These are phyloP conservation scores for Sporothrix inflata DNA, from an alignment of 2,329 filamentous ascomycete genomes.

Conservation along the genomic window DNA sequence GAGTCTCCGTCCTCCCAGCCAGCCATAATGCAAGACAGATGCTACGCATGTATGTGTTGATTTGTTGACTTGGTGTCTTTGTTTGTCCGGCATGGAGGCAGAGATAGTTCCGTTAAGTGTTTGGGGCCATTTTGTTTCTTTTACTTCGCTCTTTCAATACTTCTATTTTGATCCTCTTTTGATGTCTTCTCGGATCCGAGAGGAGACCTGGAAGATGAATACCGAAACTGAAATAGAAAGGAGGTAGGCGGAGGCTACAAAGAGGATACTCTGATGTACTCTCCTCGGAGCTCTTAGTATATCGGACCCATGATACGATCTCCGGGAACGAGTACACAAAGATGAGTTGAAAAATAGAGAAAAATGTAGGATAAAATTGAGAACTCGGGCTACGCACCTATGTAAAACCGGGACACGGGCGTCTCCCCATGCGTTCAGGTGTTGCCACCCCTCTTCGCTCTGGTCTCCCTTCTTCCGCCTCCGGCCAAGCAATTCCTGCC, in stretches of 20 bases:
- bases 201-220: neutral
- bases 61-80: neutral
- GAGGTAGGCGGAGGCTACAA: neutral
- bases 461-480: neutral
- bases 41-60: neutral
- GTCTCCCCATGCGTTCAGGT: neutral
- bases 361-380: too few species aligned
- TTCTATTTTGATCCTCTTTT: neutral
- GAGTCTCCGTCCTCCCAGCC: neutral
- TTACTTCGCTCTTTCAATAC: neutral
- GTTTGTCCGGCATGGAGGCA: neutral
- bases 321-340: neutral
- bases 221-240: neutral
- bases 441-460: neutral
- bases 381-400: neutral
- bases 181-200: neutral
- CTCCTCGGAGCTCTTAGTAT: neutral
- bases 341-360: neutral
- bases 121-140: neutral
- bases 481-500: conserved; percentile 1
- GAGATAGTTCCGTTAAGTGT: neutral
- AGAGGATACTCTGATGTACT: neutral
- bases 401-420: neutral
- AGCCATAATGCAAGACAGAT: neutral
- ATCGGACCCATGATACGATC: neutral